These are phyloP conservation scores for Ascochyta rabiei DNA, from an alignment of 2,329 filamentous ascomycete genomes.

Conservation along the genomic window DNA sequence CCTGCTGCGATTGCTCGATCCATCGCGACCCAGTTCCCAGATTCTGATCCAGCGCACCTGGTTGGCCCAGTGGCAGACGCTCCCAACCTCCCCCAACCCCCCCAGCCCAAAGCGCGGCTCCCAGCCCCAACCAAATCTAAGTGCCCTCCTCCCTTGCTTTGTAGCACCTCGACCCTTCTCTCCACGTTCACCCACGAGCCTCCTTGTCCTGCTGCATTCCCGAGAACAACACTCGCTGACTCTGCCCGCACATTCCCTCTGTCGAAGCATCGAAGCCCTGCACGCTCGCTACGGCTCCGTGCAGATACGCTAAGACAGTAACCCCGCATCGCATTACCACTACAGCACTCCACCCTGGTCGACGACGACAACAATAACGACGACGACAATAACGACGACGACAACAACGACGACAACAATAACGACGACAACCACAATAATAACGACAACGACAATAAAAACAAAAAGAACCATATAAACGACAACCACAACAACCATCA, in stretches of 20 bases:
- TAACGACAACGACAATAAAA: too few relatives aligned
- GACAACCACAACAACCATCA: too few relatives aligned
- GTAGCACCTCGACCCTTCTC: slow-evolving; percentile 18
- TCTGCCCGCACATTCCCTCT: slow-evolving; percentile 4
- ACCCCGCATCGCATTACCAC: slow-evolving; percentile 17
- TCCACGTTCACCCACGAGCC: slow-evolving; percentile 6
- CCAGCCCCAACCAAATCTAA: slow-evolving; percentile 38
- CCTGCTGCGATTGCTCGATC: too few relatives aligned
- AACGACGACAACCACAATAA: too few relatives aligned
- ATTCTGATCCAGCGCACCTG: not conserved
- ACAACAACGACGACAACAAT: too few relatives aligned
- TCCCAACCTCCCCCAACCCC: slow-evolving; percentile 21
- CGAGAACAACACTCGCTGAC: slow-evolving; percentile 18
- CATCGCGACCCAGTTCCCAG: slow-evolving; percentile 1
- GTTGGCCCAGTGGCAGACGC: slow-evolving; percentile 1
- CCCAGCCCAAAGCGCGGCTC: slow-evolving; percentile 6
- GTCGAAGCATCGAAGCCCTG: slow-evolving; percentile 5
- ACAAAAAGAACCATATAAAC: too few relatives aligned
- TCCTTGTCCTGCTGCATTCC: slow-evolving; percentile 13
- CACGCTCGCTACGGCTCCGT: slow-evolving; percentile 11
- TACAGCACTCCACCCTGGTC: not conserved
- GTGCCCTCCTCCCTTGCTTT: slow-evolving; percentile 32
- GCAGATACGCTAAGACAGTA: slow-evolving; percentile 18
- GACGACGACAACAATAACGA: too few relatives aligned
- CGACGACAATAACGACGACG: too few relatives aligned